Conservation (phyloP, 768 basidiomycete species). For the Pulveroboletus sp. region DNA sequence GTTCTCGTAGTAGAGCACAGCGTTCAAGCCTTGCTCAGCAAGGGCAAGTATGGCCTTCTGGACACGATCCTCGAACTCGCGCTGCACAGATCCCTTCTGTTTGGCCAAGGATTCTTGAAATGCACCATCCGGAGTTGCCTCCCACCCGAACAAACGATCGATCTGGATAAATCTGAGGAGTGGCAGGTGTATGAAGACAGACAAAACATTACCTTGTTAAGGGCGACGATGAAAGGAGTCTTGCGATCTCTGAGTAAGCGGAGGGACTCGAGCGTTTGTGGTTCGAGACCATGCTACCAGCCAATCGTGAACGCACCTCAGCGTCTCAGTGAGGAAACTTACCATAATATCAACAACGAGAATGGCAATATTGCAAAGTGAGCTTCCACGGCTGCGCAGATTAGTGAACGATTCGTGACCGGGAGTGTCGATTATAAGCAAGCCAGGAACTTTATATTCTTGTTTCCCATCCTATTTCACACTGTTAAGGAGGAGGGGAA, state of each 20-base stretch:
- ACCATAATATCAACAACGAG: constrained; percentile 99
- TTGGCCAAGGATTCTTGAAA: constrained; percentile 88
- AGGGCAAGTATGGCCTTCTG: constrained; percentile 85
- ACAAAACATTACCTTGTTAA: constrained; percentile 71
- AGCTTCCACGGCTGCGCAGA: constrained; percentile 90
- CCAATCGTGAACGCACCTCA: constrained; percentile 3
- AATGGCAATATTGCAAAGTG: constrained; percentile 97
- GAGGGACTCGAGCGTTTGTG: constrained; percentile 95
- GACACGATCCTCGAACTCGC: constrained; percentile 89
- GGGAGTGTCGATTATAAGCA: constrained; percentile 95
- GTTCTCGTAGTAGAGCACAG: constrained; percentile 96
- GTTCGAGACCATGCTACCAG: constrained; percentile 87
- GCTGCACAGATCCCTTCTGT: constrained; percentile 72
- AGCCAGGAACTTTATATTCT: constrained; percentile 96
- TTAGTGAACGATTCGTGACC: constrained; percentile 99
- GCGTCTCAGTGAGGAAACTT: constrained; percentile 15
- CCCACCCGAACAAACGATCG: constrained; percentile 96
- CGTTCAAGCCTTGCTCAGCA: constrained; percentile 96
- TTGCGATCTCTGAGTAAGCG: constrained; percentile 87
- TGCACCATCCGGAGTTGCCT: constrained; percentile 83
- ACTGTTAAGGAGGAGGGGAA: constrained; percentile 7
- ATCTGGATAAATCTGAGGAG: constrained; percentile 50
- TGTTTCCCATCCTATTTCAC: constrained; percentile 59
- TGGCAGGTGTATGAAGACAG: neutral
- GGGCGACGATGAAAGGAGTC: constrained; percentile 97